Evolutionary conservation across 345 rosid genomes (phyloP).

Genomic region (Xanthoceras sorbifolium): DNA sequence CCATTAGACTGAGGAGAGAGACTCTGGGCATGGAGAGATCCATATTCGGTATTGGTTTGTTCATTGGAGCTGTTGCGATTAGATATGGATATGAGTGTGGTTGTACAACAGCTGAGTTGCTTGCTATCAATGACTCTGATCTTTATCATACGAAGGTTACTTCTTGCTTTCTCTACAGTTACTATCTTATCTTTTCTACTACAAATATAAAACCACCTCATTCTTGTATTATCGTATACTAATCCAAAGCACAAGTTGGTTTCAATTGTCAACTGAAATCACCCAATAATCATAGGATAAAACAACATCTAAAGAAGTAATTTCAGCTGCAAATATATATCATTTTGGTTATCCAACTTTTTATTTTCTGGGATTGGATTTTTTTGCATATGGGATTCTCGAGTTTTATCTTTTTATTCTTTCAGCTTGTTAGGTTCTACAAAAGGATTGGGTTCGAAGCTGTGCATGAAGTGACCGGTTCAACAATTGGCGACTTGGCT

Average conservation of each 20-base stretch:
- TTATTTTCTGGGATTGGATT: no score
- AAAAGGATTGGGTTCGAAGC: slow-evolving; percentile 68
- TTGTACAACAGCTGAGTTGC: slow-evolving; percentile 76
- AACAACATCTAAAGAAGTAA: background rate
- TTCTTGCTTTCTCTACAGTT: slow-evolving; percentile 1
- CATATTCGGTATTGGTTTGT: slow-evolving; percentile 81
- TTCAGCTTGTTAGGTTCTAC: slow-evolving; percentile 85
- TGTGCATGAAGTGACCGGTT: slow-evolving; percentile 83
- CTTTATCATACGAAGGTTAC: slow-evolving; percentile 86
- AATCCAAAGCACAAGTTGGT: no score
- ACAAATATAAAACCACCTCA: no score
- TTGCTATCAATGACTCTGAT: slow-evolving; percentile 90
- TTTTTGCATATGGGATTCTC: background rate
- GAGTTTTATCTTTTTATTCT: slow-evolving; percentile 1
- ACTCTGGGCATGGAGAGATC: slow-evolving; percentile 75
- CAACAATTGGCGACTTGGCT: slow-evolving; percentile 65
- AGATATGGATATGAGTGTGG: slow-evolving; percentile 77
- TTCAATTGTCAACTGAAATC: no score
- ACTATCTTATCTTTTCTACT: background rate
- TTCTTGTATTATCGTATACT: no score
- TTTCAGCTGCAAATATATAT: no score
- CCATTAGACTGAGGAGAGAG: slow-evolving; percentile 68
- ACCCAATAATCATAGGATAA: no score
- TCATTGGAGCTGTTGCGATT: slow-evolving; percentile 90
- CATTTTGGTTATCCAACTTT: no score